Evolutionary conservation across 2,329 filamentous ascomycete species (phyloP), one percentile per base, ranked within the genome.

Genomic region (Colletotrichum tanaceti): DNA sequence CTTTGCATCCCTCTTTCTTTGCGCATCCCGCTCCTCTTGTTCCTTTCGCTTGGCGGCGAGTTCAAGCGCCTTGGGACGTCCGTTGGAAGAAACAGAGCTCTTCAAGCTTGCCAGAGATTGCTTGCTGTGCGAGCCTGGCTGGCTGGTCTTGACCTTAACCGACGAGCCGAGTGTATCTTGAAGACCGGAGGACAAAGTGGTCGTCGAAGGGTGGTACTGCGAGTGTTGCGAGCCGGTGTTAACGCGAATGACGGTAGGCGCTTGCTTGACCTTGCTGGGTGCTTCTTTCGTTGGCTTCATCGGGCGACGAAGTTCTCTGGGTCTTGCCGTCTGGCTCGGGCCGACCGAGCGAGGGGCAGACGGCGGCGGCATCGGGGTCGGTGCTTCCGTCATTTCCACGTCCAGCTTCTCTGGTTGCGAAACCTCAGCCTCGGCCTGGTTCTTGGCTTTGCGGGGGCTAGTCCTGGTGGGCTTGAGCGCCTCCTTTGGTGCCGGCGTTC

Each of bases 41-140:
- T 97, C 93, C 76, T 91, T 95, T 79, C 94, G 94, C 75, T 90
- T 91, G 46, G 93, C 91, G 2, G 91, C 93, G 55, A 91, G 84
- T 62, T 94, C 89, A 24, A 94, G 82, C 2, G 92, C 91, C 76
- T 91, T 93, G 0, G 90, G 87, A 59, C 90, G 89, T 2, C 86
- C 84, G n/a, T 83, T 84, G 39, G 89, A 86, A n/a, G 89, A 88
- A 7, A 83, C 83, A 7, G 88, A 89, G 73, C 84, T 87, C 77
- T 91, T 93, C 61, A 94, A 83, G 74, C 86, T 92, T 62, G 86
- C 82, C 10, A 82, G 74, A 1, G 87, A 87, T 14, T 80, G 73
- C 72, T 88, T 89, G 0, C 82, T 83, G 59, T 92, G 89, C 20
- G 92, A 79, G 5, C 90, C 89, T 4, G 86, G 80, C 70, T 90